phyloP scores from a whole-genome alignment of 1,284 basidiomycete species.

The Coniferiporia weirii region DNA sequence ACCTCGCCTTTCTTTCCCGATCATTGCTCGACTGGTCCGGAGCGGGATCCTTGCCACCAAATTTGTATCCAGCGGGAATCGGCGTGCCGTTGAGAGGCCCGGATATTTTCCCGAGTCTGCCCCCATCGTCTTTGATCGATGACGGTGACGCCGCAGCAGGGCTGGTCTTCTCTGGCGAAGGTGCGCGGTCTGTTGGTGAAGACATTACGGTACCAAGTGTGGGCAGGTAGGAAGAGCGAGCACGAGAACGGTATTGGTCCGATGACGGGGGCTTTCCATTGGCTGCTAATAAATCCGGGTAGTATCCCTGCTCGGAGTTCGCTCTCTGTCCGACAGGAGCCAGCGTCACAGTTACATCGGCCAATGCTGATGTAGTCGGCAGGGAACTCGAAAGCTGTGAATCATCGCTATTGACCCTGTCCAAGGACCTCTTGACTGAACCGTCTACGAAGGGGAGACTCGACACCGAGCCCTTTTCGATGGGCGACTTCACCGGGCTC shows the following conservation, averaged over 20 bases:
- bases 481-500: slow-evolving; percentile 45
- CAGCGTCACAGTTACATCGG: slow-evolving; percentile 33
- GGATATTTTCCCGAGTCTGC: slow-evolving; percentile 79
- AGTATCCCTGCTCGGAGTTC: slow-evolving; percentile 76
- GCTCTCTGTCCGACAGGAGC: slow-evolving; percentile 46
- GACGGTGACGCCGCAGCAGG: slow-evolving; percentile 47
- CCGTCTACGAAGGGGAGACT: slow-evolving; percentile 12
- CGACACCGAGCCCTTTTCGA: slow-evolving; percentile 12
- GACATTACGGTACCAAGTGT: slow-evolving; percentile 43
- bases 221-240: slow-evolving; percentile 54
- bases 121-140: slow-evolving; percentile 32
- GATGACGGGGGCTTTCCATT: slow-evolving; percentile 41
- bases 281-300: slow-evolving; percentile 46
- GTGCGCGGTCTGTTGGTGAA: slow-evolving; percentile 33
- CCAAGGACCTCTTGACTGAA: slow-evolving; percentile 11
- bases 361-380: slow-evolving; percentile 43
- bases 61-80: slow-evolving; percentile 86
- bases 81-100: slow-evolving; percentile 81
- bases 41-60: slow-evolving; percentile 62
- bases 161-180: slow-evolving; percentile 35
- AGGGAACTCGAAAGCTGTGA: slow-evolving; percentile 54
- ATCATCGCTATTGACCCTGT: slow-evolving; percentile 36
- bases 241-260: slow-evolving; percentile 48
- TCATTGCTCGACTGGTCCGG: slow-evolving; percentile 48
- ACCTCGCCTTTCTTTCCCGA: slow-evolving; percentile 84